Percentiles rank a stretch among this genome's conserved stretches.
phyloP scores from a whole-genome alignment of 208 protist species.

The Trypanosoma boissoni region DNA sequence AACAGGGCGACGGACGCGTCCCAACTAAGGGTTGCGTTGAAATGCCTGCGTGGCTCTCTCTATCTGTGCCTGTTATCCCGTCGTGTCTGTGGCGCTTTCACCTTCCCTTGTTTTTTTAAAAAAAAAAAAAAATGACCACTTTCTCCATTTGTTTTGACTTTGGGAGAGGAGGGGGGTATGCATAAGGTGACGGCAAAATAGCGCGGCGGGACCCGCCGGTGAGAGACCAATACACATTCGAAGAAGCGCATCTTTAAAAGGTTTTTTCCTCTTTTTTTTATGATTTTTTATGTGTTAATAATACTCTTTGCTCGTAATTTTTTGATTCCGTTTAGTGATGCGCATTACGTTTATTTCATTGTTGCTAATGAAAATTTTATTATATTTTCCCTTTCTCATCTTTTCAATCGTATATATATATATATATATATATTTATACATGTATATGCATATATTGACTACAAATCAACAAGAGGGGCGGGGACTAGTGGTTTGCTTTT shows the following conservation, averaged over 20 bases:
- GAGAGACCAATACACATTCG: conserved; percentile 18
- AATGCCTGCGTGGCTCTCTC: conserved; percentile 10
- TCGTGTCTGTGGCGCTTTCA: conserved; percentile 27
- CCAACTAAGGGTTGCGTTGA: conserved; percentile 7
- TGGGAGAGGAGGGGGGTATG: too few species aligned
- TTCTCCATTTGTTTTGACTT: too few species aligned
- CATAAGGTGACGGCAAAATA: conserved; percentile 22
- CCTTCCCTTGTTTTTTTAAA: conserved; percentile 1
- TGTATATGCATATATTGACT: not conserved
- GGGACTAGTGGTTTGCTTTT: not conserved
- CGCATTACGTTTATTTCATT: conserved; percentile 3
- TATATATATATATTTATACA: conserved; percentile 12
- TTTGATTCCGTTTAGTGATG: conserved; percentile 6
- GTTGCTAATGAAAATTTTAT: conserved; percentile 10
- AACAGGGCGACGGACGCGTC: not conserved
- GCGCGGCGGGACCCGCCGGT: conserved; percentile 20
- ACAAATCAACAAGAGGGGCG: too few species aligned
- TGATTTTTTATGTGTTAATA: conserved; percentile 4
- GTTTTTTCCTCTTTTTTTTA: conserved; percentile 11
- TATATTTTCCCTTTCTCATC: conserved; percentile 21
- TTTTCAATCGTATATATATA: conserved; percentile 6
- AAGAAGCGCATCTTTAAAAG: not conserved
- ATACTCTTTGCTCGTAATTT: too few species aligned
- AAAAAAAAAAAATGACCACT: too few species aligned
- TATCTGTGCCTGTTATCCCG: conserved; percentile 17